These are phyloP conservation scores for Blastobotrys elegans DNA, from an alignment of 1,139 yeast species.

Conservation along the genomic window DNA sequence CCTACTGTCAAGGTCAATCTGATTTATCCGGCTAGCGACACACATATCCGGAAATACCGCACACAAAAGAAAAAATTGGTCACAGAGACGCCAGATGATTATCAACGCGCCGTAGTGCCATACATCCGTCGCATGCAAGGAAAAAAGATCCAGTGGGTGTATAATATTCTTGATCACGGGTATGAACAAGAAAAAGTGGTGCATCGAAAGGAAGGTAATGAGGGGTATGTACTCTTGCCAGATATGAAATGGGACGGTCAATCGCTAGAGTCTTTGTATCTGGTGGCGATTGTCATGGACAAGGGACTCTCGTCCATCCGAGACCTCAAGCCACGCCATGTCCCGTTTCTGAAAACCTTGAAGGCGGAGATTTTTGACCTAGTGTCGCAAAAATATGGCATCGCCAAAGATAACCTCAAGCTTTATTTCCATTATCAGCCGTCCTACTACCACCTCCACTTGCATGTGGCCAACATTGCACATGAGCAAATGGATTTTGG, in stretches of 20 bases:
- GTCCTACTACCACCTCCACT: slow-evolving; percentile 89
- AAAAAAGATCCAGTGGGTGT: slow-evolving; percentile 85
- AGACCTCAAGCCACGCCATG: slow-evolving; percentile 59
- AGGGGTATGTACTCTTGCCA: slow-evolving; percentile 43
- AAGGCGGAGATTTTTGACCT: slow-evolving; percentile 43
- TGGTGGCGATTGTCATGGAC: slow-evolving; percentile 72
- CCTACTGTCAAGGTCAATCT: slow-evolving; percentile 73
- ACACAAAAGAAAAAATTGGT: slow-evolving; percentile 56
- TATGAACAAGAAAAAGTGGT: slow-evolving; percentile 80
- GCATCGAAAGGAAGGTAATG: slow-evolving; percentile 50
- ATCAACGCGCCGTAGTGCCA: slow-evolving; percentile 57
- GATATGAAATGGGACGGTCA: slow-evolving; percentile 80
- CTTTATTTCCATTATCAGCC: slow-evolving; percentile 90
- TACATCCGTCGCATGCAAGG: slow-evolving; percentile 76
- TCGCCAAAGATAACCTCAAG: slow-evolving; percentile 51
- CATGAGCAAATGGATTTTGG: slow-evolving; percentile 80
- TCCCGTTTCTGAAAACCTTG: slow-evolving; percentile 50
- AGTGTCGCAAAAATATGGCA: slow-evolving; percentile 45
- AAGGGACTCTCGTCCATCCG: slow-evolving; percentile 69
- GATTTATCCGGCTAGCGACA: slow-evolving; percentile 85
- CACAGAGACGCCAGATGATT: slow-evolving; percentile 76
- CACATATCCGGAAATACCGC: slow-evolving; percentile 72
- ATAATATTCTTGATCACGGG: slow-evolving; percentile 74
- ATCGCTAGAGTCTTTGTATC: slow-evolving; percentile 62
- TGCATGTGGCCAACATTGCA: slow-evolving; percentile 76